Evolutionary conservation across 2,329 filamentous ascomycete species (phyloP), one percentile per base, ranked within the genome.

Genomic region (Lecanosticta acicola): DNA sequence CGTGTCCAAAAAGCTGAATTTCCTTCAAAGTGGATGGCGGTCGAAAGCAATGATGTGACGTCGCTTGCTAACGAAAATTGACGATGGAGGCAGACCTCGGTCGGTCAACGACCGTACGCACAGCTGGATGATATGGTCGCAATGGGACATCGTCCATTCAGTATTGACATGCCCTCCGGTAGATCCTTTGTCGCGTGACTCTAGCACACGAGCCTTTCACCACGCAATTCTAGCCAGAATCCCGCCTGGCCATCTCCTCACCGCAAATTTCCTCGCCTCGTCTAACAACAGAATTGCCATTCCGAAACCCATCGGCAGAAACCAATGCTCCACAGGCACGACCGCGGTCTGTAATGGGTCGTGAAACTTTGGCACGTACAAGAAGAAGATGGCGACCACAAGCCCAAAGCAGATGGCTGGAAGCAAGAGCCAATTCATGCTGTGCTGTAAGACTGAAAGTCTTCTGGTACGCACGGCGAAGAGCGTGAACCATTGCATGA

Each of bases 401-500:
- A 90, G 66, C 0, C 84, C 75, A 59, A 89, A 87, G 0, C 78
- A 45, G 24, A 90, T 84, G 0, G 84, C 81, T 0, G 83, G 83
- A 60, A 87, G 82, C 0, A 90, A 71, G 36, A 80, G 80, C 57
- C 78, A 68, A 60, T 90, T 90, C 0, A 85, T 84, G 2, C 82
- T 80, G 55, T 89, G 84, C 60, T 87, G 81, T 63, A 90, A 81
- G 53, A 90, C 78, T 45, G 78, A 70, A 58, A 80, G 48, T 61
- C 77, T 60, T 60, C 70, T 55, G 54, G 73, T 90, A 13, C 84
- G 75, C 3, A 85, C 74, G 1, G 81, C 80, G 59, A 89, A 76
- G 3, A 89, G 71, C 60, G 84, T 87, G 71, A 88, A 88, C 73
- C 81, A 83, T 72, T 87, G 83, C 84, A 90, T 87, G 39, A 90